Conservation (phyloP, 306 rosid species). For the Quercus robur region DNA sequence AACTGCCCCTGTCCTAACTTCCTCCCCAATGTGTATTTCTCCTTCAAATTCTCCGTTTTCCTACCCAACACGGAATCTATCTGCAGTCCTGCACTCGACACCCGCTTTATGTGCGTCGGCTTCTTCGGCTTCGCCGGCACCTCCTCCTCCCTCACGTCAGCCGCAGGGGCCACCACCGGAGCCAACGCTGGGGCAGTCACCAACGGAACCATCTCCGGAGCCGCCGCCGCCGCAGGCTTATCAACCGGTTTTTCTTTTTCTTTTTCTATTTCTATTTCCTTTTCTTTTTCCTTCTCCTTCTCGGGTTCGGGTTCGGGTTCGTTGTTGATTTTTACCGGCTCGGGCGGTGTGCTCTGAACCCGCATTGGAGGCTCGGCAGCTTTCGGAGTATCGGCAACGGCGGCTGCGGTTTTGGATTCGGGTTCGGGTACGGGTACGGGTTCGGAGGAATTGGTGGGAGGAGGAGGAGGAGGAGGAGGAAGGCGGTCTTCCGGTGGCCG, state of each 20-base stretch:
- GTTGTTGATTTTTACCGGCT: conserved; percentile 40
- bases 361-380: conserved; percentile 1
- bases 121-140: conserved; percentile 34
- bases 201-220: too few relatives aligned
- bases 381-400: conserved; percentile 27
- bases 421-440: too few relatives aligned
- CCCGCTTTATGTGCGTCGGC: conserved; percentile 57
- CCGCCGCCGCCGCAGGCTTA: not conserved
- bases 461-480: conserved; percentile 54
- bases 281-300: not conserved
- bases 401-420: too few relatives aligned
- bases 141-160: conserved; percentile 16
- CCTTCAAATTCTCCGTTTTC: conserved; percentile 68
- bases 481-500: conserved; percentile 67
- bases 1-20: conserved; percentile 95
- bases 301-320: conserved; percentile 19
- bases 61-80: conserved; percentile 75
- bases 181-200: too few relatives aligned
- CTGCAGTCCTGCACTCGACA: conserved; percentile 65
- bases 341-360: conserved; percentile 70
- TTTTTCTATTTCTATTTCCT: not conserved
- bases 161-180: too few relatives aligned
- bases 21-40: conserved; percentile 64
- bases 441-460: too few relatives aligned
- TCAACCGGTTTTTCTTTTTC: not conserved